phyloP scores from a whole-genome alignment of 1,284 basidiomycete species.

The Polyporus tsugae region DNA sequence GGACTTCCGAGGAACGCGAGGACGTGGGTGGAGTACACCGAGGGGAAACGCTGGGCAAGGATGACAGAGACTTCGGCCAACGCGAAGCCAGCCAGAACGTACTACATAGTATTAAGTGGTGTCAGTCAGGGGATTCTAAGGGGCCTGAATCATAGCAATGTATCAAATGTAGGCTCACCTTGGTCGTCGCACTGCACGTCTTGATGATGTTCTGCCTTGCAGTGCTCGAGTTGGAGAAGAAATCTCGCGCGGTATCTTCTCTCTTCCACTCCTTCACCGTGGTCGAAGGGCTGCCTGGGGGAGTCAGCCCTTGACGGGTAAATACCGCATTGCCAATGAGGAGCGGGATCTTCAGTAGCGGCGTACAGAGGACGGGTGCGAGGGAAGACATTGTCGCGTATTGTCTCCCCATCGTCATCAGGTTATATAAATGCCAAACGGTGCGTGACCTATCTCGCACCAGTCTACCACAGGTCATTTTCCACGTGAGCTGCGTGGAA shows the following conservation, averaged over 20 bases:
- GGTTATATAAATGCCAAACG: too few species aligned
- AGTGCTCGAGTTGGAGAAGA: neutral
- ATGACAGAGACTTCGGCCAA: slow-evolving; percentile 12
- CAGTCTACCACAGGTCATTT: too few species aligned
- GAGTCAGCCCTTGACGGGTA: slow-evolving; percentile 15
- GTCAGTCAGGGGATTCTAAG: neutral
- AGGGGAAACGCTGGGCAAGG: slow-evolving; percentile 14
- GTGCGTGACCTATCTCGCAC: too few species aligned
- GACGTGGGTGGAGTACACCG: slow-evolving; percentile 4
- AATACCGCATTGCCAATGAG: slow-evolving; percentile 13
- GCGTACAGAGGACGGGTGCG: slow-evolving; percentile 7
- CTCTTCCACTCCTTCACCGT: slow-evolving; percentile 12
- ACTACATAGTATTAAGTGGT: neutral
- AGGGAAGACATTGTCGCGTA: neutral
- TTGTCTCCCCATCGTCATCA: too few species aligned
- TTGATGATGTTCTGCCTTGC: neutral
- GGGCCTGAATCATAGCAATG: too few species aligned
- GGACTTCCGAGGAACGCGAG: slow-evolving; percentile 8
- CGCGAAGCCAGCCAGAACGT: slow-evolving; percentile 3
- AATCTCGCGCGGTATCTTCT: neutral
- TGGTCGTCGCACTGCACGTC: neutral
- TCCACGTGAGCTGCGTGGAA: too few species aligned
- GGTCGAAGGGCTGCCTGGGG: slow-evolving; percentile 12
- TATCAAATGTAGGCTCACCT: neutral
- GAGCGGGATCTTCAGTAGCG: slow-evolving; percentile 22